Percentiles rank a stretch among this genome's conserved stretches.
Conservation (phyloP, 1,284 basidiomycete genomes). For the Coniferiporia sulphurascens region DNA sequence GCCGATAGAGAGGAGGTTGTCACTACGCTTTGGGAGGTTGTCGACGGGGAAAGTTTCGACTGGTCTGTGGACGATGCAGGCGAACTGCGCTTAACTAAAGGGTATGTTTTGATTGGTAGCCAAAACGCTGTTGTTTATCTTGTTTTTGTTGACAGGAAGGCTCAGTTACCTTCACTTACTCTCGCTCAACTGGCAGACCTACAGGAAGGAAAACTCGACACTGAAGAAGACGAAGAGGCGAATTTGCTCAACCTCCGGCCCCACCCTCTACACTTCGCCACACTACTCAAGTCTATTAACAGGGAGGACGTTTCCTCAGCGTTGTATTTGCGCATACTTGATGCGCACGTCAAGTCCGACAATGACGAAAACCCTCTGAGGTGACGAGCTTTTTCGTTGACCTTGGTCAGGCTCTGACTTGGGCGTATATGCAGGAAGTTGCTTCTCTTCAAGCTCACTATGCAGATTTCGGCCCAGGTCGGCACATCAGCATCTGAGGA, state of each 20-base stretch:
- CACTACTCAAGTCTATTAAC: constrained; percentile 58
- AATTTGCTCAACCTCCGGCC: constrained; percentile 69
- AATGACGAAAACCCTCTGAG: constrained; percentile 46
- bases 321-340: constrained; percentile 69
- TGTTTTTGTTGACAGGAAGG: constrained; percentile 19
- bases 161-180: constrained; percentile 29
- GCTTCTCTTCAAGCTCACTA: constrained; percentile 69
- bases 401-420: constrained; percentile 24
- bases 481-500: constrained; percentile 50
- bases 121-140: not conserved
- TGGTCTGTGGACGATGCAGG: constrained; percentile 57
- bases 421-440: constrained; percentile 37
- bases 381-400: constrained; percentile 31
- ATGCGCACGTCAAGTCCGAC: constrained; percentile 53
- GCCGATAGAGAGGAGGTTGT: constrained; percentile 49
- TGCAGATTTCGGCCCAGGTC: constrained; percentile 72
- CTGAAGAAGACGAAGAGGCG: constrained; percentile 44
- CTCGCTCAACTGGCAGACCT: constrained; percentile 51
- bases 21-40: constrained; percentile 54
- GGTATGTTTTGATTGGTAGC: constrained; percentile 30
- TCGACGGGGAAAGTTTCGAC: constrained; percentile 46
- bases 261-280: constrained; percentile 62
- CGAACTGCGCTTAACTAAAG: constrained; percentile 37
- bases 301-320: constrained; percentile 66
- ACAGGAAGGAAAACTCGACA: constrained; percentile 34